Conservation (phyloP, 805 yeast species). For the Candida ponderosae region DNA sequence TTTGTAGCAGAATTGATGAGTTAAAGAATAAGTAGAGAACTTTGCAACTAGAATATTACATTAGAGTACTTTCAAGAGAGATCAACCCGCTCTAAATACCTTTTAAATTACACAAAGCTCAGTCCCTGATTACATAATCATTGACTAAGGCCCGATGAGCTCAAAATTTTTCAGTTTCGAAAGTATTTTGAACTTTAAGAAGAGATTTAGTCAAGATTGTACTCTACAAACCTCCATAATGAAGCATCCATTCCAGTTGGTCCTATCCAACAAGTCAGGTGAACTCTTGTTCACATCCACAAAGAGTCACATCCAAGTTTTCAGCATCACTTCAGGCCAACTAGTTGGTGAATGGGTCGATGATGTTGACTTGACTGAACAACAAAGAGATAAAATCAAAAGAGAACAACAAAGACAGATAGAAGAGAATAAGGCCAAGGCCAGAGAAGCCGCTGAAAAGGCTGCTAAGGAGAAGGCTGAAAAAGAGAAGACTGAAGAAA, state of each 20-base stretch:
- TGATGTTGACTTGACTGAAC: conserved; percentile 37
- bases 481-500: conserved; percentile 25
- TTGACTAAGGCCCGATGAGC: too few relatives aligned
- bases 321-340: conserved; percentile 29
- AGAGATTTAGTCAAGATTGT: background rate
- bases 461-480: conserved; percentile 15
- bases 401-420: conserved; percentile 27
- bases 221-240: conserved; percentile 23
- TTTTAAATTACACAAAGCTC: too few relatives aligned
- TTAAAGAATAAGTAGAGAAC: too few relatives aligned
- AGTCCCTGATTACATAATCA: too few relatives aligned
- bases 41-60: too few relatives aligned
- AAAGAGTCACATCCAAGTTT: conserved; percentile 53
- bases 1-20: too few relatives aligned
- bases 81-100: too few relatives aligned
- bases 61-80: too few relatives aligned
- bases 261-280: conserved; percentile 37
- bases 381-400: conserved; percentile 40
- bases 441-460: conserved; percentile 3
- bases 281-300: conserved; percentile 45
- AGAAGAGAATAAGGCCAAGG: conserved; percentile 9
- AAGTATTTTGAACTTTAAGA: conserved; percentile 4
- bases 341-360: conserved; percentile 60
- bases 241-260: conserved; percentile 68
- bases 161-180: too few relatives aligned